Conservation (phyloP, 75 land plant species). For the Cupressus sempervirens region DNA sequence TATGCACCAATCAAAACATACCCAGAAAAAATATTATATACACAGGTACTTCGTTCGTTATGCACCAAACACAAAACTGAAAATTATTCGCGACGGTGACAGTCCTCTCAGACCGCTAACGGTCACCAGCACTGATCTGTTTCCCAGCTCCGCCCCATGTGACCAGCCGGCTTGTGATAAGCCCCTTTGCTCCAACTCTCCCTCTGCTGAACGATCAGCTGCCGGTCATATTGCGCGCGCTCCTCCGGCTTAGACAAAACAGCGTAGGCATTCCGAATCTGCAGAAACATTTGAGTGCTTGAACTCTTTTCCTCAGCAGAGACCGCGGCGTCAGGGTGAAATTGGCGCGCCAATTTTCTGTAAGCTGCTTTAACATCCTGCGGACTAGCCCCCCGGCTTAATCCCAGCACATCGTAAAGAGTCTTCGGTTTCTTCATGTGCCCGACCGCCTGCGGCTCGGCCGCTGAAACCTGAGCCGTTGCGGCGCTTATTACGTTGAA, state of each 20-base stretch:
- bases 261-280: neutral
- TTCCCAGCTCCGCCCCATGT: neutral
- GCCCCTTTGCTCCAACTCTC: neutral
- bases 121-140: constrained; percentile 3
- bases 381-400: neutral
- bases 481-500: neutral
- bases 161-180: neutral
- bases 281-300: neutral
- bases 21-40: too few relatives aligned
- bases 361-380: neutral
- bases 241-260: neutral
- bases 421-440: too few relatives aligned
- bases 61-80: too few relatives aligned
- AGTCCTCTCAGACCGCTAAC: neutral
- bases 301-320: neutral
- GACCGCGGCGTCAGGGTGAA: neutral
- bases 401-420: neutral
- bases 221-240: neutral
- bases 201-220: neutral
- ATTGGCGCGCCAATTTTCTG: neutral
- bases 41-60: too few relatives aligned
- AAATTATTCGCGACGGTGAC: neutral
- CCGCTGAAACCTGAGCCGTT: neutral
- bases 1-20: too few relatives aligned
- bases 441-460: neutral